These are phyloP conservation scores for Phytophthora pluvialis DNA, from an alignment of 352 stramenopile species.

Conservation along the genomic window DNA sequence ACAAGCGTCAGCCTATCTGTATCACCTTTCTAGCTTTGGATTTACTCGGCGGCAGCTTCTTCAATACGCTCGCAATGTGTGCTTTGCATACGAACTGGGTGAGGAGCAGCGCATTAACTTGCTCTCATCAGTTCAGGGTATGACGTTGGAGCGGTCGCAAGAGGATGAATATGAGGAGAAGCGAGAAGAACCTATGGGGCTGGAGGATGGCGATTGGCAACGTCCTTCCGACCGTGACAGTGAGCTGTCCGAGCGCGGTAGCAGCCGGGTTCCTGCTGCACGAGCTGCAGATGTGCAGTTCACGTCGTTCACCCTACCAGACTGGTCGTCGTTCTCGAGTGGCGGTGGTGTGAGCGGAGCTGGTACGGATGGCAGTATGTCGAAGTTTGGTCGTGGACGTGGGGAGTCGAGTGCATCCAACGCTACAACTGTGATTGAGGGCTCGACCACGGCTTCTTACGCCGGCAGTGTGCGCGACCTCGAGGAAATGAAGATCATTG, in stretches of 20 bases:
- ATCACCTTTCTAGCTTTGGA: constrained; percentile 78
- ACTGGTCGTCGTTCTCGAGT: constrained; percentile 62
- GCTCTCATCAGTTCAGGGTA: constrained; percentile 58
- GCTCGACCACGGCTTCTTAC: constrained; percentile 51
- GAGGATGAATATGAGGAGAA: constrained; percentile 54
- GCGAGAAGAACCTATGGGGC: constrained; percentile 35
- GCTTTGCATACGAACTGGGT: constrained; percentile 79
- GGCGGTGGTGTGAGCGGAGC: constrained; percentile 23
- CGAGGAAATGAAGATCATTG: constrained; percentile 77
- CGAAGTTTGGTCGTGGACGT: constrained; percentile 45
- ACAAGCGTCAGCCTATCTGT: constrained; percentile 75
- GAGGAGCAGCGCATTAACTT: constrained; percentile 83
- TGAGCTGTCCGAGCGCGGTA: constrained; percentile 30
- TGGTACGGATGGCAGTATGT: constrained; percentile 29
- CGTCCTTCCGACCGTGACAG: constrained; percentile 26
- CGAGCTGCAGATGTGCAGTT: constrained; percentile 58
- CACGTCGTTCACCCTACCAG: constrained; percentile 60
- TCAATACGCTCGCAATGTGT: constrained; percentile 78
- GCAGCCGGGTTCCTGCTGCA: constrained; percentile 30
- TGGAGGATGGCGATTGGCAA: constrained; percentile 32
- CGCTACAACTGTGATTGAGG: constrained; percentile 47
- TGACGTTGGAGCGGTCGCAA: constrained; percentile 35
- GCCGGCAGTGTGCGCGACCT: constrained; percentile 47
- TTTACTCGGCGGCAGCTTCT: constrained; percentile 69
- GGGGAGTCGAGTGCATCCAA: constrained; percentile 44